Evolutionary conservation across 2,329 filamentous ascomycete genomes (phyloP).

Genomic region (Aureobasidium musti): DNA sequence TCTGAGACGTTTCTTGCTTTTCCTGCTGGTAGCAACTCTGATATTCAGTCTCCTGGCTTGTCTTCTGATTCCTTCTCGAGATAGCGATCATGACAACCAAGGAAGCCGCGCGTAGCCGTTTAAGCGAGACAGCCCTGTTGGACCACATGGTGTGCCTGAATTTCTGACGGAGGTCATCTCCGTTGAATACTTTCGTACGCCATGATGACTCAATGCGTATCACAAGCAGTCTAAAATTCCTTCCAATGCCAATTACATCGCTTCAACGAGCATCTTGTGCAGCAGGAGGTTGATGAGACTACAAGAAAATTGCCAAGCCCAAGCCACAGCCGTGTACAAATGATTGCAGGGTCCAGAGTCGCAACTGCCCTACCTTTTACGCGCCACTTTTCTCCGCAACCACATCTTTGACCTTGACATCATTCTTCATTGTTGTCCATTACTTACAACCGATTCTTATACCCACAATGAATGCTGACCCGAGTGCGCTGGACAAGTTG

Average conservation of each 20-base stretch:
- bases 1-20: neutral
- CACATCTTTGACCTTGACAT: neutral
- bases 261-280: neutral
- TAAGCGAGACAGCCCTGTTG: neutral
- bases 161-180: neutral
- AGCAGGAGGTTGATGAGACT: neutral
- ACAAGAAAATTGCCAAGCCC: neutral
- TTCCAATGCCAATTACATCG: neutral
- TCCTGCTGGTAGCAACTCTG: no score
- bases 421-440: neutral
- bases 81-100: neutral
- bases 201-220: neutral
- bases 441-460: no score
- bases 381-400: neutral
- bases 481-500: conserved; percentile 3
- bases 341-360: neutral
- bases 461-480: neutral
- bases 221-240: neutral
- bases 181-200: neutral
- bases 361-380: neutral
- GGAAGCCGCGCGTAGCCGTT: neutral
- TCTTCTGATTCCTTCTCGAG: neutral
- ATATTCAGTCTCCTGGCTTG: no score
- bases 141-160: neutral
- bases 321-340: neutral